Conservation (phyloP, 2,329 filamentous ascomycete species). For the Colletotrichum liriopes region DNA sequence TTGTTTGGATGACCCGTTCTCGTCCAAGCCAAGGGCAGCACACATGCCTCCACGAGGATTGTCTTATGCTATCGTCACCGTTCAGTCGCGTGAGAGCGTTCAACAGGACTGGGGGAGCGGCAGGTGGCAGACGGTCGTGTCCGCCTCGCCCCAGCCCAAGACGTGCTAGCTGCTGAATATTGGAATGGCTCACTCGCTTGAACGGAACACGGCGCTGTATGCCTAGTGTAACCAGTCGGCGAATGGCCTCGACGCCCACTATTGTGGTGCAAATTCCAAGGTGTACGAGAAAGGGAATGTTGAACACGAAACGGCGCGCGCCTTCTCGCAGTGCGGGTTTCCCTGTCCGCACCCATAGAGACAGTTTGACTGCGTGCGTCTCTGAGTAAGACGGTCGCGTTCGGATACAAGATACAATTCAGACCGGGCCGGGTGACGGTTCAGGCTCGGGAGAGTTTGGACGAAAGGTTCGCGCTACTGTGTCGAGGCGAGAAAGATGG, state of each 20-base stretch:
- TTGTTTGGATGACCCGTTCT: slow-evolving; percentile 19
- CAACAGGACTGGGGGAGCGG: background rate
- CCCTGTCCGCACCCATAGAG: background rate
- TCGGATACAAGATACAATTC: slow-evolving; percentile 5
- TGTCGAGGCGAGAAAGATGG: slow-evolving; percentile 1
- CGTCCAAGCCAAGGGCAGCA: slow-evolving; percentile 11
- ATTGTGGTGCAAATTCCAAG: background rate
- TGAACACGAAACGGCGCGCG: background rate
- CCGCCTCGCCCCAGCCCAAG: slow-evolving; percentile 2
- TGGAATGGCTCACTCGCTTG: slow-evolving; percentile 16
- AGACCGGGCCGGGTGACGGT: slow-evolving; percentile 13
- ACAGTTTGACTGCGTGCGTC: background rate
- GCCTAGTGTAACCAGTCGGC: background rate
- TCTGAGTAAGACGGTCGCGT: slow-evolving; percentile 19
- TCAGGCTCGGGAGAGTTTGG: slow-evolving; percentile 21
- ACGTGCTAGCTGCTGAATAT: background rate
- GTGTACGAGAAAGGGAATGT: background rate
- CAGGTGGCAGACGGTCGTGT: slow-evolving; percentile 21
- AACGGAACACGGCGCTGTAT: background rate
- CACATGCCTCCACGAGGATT: background rate
- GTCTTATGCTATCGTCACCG: slow-evolving; percentile 2
- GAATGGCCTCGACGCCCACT: background rate
- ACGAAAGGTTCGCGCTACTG: slow-evolving; percentile 32
- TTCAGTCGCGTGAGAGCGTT: background rate
- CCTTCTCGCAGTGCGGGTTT: background rate